These are phyloP conservation scores for Colletotrichum caudatum DNA, from an alignment of 2,329 filamentous ascomycete species.

Conservation along the genomic window DNA sequence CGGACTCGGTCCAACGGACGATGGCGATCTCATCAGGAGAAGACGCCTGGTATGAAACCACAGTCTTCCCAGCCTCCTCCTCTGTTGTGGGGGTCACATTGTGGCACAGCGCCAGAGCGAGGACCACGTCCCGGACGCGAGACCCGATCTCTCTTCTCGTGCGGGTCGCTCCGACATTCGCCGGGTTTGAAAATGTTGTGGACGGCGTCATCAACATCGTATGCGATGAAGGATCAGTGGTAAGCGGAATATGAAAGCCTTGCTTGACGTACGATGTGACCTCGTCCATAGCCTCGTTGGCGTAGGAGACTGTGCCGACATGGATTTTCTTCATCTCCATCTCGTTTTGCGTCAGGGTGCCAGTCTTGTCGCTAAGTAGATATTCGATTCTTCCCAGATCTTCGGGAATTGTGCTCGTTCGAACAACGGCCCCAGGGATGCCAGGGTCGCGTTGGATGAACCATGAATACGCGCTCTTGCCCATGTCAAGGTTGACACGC, in stretches of 20 bases:
- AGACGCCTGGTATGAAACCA: conserved; percentile 94
- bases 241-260: conserved; percentile 73
- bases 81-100: conserved; percentile 95
- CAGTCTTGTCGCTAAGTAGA: conserved; percentile 95
- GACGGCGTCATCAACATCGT: conserved; percentile 79
- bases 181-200: conserved; percentile 72
- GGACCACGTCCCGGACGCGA: conserved; percentile 90
- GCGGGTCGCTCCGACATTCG: conserved; percentile 76
- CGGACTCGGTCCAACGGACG: conserved; percentile 92
- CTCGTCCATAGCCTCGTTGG: conserved; percentile 99
- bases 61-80: conserved; percentile 79
- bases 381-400: conserved; percentile 97
- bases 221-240: conserved; percentile 58
- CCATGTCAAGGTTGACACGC: conserved; percentile 96
- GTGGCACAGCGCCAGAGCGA: conserved; percentile 93
- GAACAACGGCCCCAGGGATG: conserved; percentile 91
- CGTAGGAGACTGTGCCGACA: conserved; percentile 97
- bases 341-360: conserved; percentile 97
- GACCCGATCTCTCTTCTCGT: conserved; percentile 94
- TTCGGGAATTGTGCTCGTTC: conserved; percentile 97
- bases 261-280: conserved; percentile 88
- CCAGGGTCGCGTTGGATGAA: conserved; percentile 94
- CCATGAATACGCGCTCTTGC: conserved; percentile 94
- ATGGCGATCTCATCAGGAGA: conserved; percentile 99
- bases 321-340: conserved; percentile 99